These are phyloP conservation scores for Isatis tinctoria DNA, from an alignment of 345 rosid species.

Conservation along the genomic window DNA sequence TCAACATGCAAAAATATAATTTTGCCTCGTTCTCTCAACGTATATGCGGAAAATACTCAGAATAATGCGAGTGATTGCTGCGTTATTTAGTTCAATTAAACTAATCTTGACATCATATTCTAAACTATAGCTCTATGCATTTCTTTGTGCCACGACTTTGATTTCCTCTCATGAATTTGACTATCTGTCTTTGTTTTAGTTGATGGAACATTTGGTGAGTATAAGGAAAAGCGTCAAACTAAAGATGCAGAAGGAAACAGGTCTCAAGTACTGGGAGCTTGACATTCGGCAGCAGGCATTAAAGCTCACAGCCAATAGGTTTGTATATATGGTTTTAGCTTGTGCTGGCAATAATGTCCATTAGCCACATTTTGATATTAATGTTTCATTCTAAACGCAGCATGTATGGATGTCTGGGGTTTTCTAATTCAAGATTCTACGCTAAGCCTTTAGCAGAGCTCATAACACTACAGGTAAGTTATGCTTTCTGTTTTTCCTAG, in stretches of 20 bases:
- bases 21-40: background rate
- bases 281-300: constrained; percentile 98
- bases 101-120: background rate
- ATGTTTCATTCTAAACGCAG: constrained; percentile 40
- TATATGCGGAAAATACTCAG: background rate
- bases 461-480: constrained; percentile 77
- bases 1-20: background rate
- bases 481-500: constrained; percentile 6
- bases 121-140: constrained; percentile 6
- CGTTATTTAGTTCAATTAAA: constrained; percentile 12
- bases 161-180: constrained; percentile 17
- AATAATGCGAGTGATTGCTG: background rate
- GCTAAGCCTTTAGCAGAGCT: constrained; percentile 99
- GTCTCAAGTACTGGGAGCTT: constrained; percentile 77
- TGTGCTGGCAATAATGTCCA: background rate
- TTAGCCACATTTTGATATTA: background rate
- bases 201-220: constrained; percentile 83
- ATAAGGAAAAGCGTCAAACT: constrained; percentile 83
- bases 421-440: constrained; percentile 95
- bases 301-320: constrained; percentile 98
- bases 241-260: constrained; percentile 80
- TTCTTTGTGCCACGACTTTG: constrained; percentile 2
- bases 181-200: constrained; percentile 42
- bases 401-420: constrained; percentile 99
- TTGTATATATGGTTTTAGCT: constrained; percentile 24